Evolutionary conservation across 192 early-diverging fungal genomes (phyloP), one percentile per base, ranked within the genome.

Genomic region (Diversispora epigaea): DNA sequence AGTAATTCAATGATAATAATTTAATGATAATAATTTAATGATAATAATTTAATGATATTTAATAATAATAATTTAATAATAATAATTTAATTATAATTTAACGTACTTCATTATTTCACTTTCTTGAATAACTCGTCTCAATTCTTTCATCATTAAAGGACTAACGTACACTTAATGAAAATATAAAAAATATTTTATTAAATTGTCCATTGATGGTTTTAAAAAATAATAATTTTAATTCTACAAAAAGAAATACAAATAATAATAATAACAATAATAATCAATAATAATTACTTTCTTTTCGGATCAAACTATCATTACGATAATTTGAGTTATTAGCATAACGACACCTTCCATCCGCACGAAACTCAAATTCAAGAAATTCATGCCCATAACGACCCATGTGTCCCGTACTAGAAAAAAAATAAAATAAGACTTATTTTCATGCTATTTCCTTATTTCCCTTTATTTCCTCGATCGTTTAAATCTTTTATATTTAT

Each of bases 341-440:
- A 82, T 99, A 99, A 67, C 94, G 89, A 62, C 96, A 93, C 50
- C 88, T 86, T 54, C 95, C 95, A 57, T 94, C 90, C 9, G 88
- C 85, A 73, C 91, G 83, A 69, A 99, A 90, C 83, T 99, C 97
- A 78, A 98, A 99, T 80, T 97, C 95, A 46, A 99, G 88, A 81
- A 98, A 99, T 89, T 99, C 97, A 84, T 99, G 96, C 41, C 97
- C 97, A 84, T 95, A 97, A 73, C 94, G 88, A 44, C 97, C 97
- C 72, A 88, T 89, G 78, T 98, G 95, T 7, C 97, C 96, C 17
- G 93, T 89, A 75, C 92, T 93, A 45, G 8, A 61, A 14, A 39
- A 2, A 62, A 14, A 47, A 68, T 39, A 21, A 71, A 56, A 41
- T 9, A 21, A 22, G 7, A 44, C 15, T 46, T 17, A 32, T 32